Percentiles rank a stretch among this genome's conserved stretches.
These are phyloP conservation scores for Chenopodium berlandieri DNA, from an alignment of 148 eudicot species.

Conservation along the genomic window DNA sequence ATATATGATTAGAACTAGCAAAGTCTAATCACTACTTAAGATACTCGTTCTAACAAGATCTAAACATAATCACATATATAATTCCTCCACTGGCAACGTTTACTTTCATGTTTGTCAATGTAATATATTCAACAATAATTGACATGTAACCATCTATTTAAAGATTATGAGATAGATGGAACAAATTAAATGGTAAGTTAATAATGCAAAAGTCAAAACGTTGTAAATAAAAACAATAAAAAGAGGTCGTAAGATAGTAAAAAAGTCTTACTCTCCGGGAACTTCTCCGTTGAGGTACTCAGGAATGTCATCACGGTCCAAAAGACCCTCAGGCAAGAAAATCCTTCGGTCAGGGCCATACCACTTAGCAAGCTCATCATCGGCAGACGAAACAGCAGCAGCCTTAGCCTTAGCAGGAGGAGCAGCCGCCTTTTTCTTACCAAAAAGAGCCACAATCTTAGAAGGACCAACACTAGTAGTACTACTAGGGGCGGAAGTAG, in stretches of 20 bases:
- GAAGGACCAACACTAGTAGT: slow-evolving; percentile 30
- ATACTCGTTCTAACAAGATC: too few species aligned
- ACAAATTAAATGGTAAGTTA: too few species aligned
- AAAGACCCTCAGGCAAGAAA: slow-evolving; percentile 86
- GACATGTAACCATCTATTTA: too few species aligned
- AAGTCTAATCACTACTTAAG: too few species aligned
- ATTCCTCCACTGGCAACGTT: too few species aligned
- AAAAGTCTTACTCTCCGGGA: slow-evolving; percentile 78
- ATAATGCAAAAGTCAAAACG: too few species aligned
- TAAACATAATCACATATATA: too few species aligned
- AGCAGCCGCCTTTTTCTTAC: slow-evolving; percentile 63
- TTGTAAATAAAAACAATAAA: not conserved
- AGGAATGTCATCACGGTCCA: slow-evolving; percentile 92
- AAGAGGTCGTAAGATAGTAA: too few species aligned
- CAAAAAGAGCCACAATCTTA: slow-evolving; percentile 68
- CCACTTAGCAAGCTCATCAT: slow-evolving; percentile 95
- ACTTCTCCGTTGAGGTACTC: slow-evolving; percentile 96
- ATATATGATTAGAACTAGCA: too few species aligned
- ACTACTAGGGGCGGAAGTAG: slow-evolving; percentile 37
- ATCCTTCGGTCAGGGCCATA: slow-evolving; percentile 97
- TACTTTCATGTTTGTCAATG: too few species aligned
- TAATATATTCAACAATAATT: too few species aligned
- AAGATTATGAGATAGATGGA: too few species aligned
- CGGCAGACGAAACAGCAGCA: slow-evolving; percentile 36
- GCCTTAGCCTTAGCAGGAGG: slow-evolving; percentile 54